Percentiles rank a stretch among this genome's conserved stretches.
Evolutionary conservation across 2,329 filamentous ascomycete genomes (phyloP).

Genomic region (Nectriaceae sp.): DNA sequence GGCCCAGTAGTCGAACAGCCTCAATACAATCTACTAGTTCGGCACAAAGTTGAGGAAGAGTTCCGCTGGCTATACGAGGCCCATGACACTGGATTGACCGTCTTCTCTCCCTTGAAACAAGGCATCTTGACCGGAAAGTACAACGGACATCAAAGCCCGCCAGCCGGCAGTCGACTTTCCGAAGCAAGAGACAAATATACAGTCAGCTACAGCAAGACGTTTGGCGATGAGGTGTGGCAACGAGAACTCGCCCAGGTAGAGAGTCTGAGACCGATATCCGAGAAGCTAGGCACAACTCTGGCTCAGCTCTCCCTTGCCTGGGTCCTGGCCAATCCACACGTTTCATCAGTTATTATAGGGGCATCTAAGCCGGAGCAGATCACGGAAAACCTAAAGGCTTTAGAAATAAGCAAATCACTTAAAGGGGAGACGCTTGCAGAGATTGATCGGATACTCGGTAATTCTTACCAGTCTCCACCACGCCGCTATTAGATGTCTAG

Average conservation of each 20-base stretch:
- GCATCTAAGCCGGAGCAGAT: constrained; percentile 54
- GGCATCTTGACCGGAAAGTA: constrained; percentile 69
- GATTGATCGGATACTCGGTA: constrained; percentile 50
- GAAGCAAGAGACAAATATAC: constrained; percentile 60
- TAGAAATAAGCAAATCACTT: constrained; percentile 49
- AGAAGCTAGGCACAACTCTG: constrained; percentile 56
- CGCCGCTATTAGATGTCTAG: no score
- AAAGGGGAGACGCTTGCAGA: constrained; percentile 52
- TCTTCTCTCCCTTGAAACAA: constrained; percentile 58
- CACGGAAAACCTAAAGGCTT: constrained; percentile 49
- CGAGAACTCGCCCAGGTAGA: constrained; percentile 46
- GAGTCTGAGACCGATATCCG: constrained; percentile 43
- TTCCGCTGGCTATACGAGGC: constrained; percentile 62
- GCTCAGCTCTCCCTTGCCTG: constrained; percentile 54
- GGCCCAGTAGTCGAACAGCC: constrained; percentile 68
- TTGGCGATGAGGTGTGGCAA: constrained; percentile 52
- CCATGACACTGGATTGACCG: constrained; percentile 61
- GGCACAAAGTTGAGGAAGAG: constrained; percentile 64
- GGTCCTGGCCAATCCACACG: constrained; percentile 56
- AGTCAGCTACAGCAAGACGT: constrained; percentile 51
- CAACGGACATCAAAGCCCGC: constrained; percentile 53
- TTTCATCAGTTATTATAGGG: constrained; percentile 54
- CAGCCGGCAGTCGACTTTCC: constrained; percentile 58
- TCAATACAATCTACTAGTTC: constrained; percentile 64
- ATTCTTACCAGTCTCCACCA: no score